Conservation (phyloP, 2,329 filamentous ascomycete genomes). For the Podosphaera xanthii region DNA sequence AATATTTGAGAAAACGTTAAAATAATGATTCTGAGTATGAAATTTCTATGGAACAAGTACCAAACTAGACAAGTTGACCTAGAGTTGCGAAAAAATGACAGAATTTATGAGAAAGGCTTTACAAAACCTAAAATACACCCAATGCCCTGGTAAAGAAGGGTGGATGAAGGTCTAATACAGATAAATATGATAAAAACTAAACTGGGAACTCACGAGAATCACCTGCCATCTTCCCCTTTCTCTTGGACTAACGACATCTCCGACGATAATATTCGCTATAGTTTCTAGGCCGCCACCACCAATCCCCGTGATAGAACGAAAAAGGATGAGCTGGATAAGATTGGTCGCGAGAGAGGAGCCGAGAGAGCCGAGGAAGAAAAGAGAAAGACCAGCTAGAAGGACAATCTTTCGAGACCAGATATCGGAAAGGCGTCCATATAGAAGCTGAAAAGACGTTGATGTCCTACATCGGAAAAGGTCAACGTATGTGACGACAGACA, state of each 20-base stretch:
- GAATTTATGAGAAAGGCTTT: not conserved
- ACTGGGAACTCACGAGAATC: conserved; percentile 2
- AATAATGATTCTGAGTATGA: not conserved
- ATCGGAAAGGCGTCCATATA: conserved; percentile 39
- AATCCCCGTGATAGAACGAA: conserved; percentile 24
- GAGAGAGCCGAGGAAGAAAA: conserved; percentile 30
- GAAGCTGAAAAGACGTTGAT: not conserved
- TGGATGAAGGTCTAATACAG: not conserved
- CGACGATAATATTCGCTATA: conserved; percentile 29
- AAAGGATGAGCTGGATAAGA: conserved; percentile 25
- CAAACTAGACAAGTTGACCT: not conserved
- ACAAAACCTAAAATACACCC: not conserved
- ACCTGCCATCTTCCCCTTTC: conserved; percentile 30
- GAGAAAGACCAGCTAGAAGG: conserved; percentile 22
- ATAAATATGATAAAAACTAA: not conserved
- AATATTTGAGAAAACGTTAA: not conserved
- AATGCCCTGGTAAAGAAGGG: not conserved
- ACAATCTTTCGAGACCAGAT: conserved; percentile 35
- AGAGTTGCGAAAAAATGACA: not conserved
- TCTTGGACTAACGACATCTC: conserved; percentile 28
- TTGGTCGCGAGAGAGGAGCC: conserved; percentile 23
- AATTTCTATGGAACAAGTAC: not conserved
- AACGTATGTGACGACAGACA: not conserved
- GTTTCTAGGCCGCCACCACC: conserved; percentile 28
- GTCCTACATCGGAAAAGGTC: not conserved